These are phyloP conservation scores for Apiospora rasikravindrae DNA, from an alignment of 2,329 filamentous ascomycete genomes.

Conservation along the genomic window DNA sequence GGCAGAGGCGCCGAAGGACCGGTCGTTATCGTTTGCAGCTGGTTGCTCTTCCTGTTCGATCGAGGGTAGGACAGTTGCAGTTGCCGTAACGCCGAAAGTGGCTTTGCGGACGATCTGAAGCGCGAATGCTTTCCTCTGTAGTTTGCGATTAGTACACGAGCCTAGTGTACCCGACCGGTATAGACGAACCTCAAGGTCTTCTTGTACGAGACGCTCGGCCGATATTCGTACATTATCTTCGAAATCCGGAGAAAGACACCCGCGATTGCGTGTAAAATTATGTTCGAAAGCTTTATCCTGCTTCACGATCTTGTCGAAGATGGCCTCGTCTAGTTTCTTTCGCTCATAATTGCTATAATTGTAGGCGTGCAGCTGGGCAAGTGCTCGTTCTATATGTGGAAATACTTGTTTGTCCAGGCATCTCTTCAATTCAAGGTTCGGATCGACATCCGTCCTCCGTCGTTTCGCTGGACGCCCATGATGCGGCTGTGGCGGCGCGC, in stretches of 20 bases:
- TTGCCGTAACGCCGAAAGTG: background rate
- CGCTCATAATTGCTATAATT: background rate
- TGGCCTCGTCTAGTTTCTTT: background rate
- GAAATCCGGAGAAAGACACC: background rate
- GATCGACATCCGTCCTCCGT: background rate
- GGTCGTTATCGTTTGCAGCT: slow-evolving; percentile 7
- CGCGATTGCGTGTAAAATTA: background rate
- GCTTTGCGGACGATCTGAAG: background rate
- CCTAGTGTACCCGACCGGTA: background rate
- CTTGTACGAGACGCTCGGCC: background rate
- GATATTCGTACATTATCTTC: background rate
- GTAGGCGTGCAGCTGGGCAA: background rate
- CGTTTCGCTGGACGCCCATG: background rate
- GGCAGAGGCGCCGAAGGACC: slow-evolving; percentile 18
- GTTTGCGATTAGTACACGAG: background rate
- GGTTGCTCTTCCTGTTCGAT: slow-evolving; percentile 3
- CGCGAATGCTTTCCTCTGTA: background rate
- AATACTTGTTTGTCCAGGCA: background rate
- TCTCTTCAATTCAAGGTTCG: background rate
- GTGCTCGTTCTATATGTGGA: background rate
- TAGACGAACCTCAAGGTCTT: background rate
- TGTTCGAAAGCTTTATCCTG: background rate
- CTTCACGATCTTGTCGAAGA: background rate
- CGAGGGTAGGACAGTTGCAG: background rate
- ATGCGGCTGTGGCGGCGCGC: background rate